Evolutionary conservation across 2,329 filamentous ascomycete species (phyloP).

Genomic region (Fusarium poae): DNA sequence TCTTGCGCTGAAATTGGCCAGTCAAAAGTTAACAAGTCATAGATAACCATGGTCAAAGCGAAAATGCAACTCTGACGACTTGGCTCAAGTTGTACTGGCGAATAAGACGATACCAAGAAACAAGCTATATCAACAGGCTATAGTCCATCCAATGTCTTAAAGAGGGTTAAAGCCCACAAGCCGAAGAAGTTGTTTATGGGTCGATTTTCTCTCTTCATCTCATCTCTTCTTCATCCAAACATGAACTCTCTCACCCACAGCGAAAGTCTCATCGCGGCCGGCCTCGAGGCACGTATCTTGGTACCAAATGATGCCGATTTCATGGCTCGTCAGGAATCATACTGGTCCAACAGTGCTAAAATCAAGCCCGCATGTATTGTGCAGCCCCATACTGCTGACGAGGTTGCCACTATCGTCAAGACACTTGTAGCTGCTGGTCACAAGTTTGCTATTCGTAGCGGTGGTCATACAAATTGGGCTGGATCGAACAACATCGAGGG

Average conservation of each 20-base stretch:
- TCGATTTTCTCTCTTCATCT: neutral
- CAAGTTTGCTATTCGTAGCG: conserved; percentile 5
- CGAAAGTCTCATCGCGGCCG: conserved; percentile 21
- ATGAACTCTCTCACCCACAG: conserved; percentile 20
- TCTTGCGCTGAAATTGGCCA: neutral
- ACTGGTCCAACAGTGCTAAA: conserved; percentile 40
- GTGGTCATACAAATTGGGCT: conserved; percentile 14
- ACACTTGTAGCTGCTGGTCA: conserved; percentile 21
- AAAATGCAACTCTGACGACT: conserved; percentile 14
- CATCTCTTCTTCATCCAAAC: neutral
- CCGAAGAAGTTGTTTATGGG: neutral
- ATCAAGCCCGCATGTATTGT: conserved; percentile 34
- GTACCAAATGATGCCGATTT: conserved; percentile 22
- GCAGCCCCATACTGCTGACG: conserved; percentile 25
- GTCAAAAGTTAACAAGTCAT: neutral
- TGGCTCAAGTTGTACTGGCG: neutral
- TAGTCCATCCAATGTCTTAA: neutral
- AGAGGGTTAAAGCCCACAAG: neutral
- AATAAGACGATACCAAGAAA: neutral
- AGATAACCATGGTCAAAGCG: neutral
- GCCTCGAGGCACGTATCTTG: conserved; percentile 24
- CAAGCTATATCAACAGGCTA: neutral
- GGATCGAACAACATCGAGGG: conserved; percentile 11
- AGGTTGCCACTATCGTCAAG: conserved; percentile 21
- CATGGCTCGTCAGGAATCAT: conserved; percentile 34